A percentile compares a stretch with the other conserved stretches of the same genome.
These are phyloP conservation scores for Brassica hybrid DNA, from an alignment of 441 rosid genomes.

Conservation along the genomic window DNA sequence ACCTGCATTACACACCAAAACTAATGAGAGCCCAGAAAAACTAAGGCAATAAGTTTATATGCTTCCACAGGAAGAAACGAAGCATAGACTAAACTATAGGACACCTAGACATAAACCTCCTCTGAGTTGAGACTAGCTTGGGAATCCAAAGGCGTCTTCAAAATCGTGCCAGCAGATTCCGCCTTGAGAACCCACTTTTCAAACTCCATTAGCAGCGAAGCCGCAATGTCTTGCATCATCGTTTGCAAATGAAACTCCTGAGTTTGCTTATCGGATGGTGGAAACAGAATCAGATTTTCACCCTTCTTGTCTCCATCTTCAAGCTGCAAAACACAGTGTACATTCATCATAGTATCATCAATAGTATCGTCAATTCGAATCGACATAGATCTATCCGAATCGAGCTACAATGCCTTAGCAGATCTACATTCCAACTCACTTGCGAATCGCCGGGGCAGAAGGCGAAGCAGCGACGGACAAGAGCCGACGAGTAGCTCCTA, in stretches of 20 bases:
- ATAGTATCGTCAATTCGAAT: slow-evolving; percentile 8
- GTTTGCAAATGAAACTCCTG: slow-evolving; percentile 91
- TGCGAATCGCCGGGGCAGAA: slow-evolving; percentile 87
- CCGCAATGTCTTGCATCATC: slow-evolving; percentile 97
- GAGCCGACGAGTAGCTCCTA: slow-evolving; percentile 72
- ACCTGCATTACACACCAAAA: slow-evolving; percentile 64
- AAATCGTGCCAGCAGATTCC: slow-evolving; percentile 89
- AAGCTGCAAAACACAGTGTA: slow-evolving; percentile 57
- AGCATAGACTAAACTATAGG: slow-evolving; percentile 55
- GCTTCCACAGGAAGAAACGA: slow-evolving; percentile 42
- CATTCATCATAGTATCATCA: slow-evolving; percentile 24
- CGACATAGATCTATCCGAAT: background rate
- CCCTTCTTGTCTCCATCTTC: slow-evolving; percentile 74
- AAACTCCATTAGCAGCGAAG: slow-evolving; percentile 89
- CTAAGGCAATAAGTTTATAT: slow-evolving; percentile 13
- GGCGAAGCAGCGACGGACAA: slow-evolving; percentile 87
- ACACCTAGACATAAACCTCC: slow-evolving; percentile 99
- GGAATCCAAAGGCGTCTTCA: slow-evolving; percentile 99
- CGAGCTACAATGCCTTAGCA: slow-evolving; percentile 10
- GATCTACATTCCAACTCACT: slow-evolving; percentile 48
- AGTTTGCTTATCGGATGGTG: slow-evolving; percentile 84
- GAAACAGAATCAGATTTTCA: slow-evolving; percentile 73
- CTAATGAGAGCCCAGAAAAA: slow-evolving; percentile 30
- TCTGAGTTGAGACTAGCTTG: slow-evolving; percentile 98
- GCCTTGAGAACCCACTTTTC: slow-evolving; percentile 95